These are phyloP conservation scores for Tuber magnatum DNA, from an alignment of 495 filamentous ascomycete genomes.

Conservation along the genomic window DNA sequence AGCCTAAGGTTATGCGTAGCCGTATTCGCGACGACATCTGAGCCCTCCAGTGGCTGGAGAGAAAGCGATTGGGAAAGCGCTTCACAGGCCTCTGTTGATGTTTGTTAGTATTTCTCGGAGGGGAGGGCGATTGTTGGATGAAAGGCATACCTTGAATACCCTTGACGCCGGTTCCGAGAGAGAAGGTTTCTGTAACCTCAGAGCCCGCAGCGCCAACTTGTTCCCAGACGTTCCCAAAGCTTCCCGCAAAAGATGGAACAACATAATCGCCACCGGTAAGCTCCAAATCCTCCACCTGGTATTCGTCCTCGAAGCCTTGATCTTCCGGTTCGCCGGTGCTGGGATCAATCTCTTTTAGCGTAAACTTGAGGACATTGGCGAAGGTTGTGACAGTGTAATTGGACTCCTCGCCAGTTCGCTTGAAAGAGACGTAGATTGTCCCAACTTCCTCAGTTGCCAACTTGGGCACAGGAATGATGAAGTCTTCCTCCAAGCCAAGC, in stretches of 20 bases:
- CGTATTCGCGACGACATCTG: constrained; percentile 74
- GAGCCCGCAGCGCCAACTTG: constrained; percentile 81
- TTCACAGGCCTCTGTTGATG: constrained; percentile 77
- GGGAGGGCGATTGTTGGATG: constrained; percentile 5
- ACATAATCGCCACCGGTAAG: constrained; percentile 88
- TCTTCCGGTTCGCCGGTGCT: constrained; percentile 90
- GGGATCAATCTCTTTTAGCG: constrained; percentile 94
- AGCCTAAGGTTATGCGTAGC: constrained; percentile 93
- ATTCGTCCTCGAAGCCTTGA: constrained; percentile 90
- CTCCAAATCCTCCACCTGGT: constrained; percentile 91
- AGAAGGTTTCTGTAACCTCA: constrained; percentile 84
- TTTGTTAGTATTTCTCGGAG: constrained; percentile 41
- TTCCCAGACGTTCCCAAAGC: constrained; percentile 96
- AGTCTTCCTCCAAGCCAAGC: constrained; percentile 64
- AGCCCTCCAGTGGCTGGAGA: constrained; percentile 88
- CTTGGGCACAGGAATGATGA: constrained; percentile 81
- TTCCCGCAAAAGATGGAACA: constrained; percentile 83
- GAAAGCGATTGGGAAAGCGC: constrained; percentile 78
- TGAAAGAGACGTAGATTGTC: constrained; percentile 91
- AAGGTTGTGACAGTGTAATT: constrained; percentile 70
- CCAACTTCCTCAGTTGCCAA: constrained; percentile 75
- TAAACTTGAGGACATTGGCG: constrained; percentile 91
- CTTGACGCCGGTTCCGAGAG: constrained; percentile 73
- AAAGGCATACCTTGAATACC: constrained; percentile 73
- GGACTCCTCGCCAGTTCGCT: constrained; percentile 64